Evolutionary conservation across 495 filamentous ascomycete species (phyloP), one percentile per base, ranked within the genome.

Genomic region (Penicillium samsonianum): DNA sequence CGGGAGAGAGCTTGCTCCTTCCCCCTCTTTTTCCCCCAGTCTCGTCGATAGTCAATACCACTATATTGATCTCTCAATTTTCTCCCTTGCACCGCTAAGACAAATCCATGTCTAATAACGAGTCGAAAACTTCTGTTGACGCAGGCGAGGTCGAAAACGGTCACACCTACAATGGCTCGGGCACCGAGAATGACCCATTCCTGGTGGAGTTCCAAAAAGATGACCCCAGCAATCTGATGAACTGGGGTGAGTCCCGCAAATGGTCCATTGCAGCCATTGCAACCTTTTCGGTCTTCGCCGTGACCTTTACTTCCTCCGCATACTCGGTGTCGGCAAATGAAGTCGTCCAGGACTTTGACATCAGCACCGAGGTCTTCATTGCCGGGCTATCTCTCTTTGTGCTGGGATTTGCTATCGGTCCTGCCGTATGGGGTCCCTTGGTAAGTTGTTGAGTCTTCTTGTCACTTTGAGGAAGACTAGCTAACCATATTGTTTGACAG

Each of bases 221-320:
- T 26, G 87, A 90, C 66, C 73, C 76, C 5, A 72, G 80, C 46
- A 83, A 89, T 68, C 82, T 85, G 3, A 79, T 85, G 73, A 7
- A 42, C 53, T 9, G 63, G 55, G 40, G 79, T 76, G 62, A 87
- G 86, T 68, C 88, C 84, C 84, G 57, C 61, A 44, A 33, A 22
- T 50, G 48, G 48, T 33, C 28, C 7, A 80, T 86, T 55, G 79
- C 83, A 42, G 82, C 85, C 9, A 48, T 85, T n/a, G 80, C 83
- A 17, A 85, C 85, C 1, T 74, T 89, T n/a, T 79, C 82, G n/a
- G 33, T 35, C 33, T 35, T 35, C 4, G 33, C 33, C 1, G 84
- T 89, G 16, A 75, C 87, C 16, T 84, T 90, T 44, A 83, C 82
- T 30, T 87, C 83, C 9, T 86, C 85, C 2, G 86, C 85, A 10